phyloP scores from a whole-genome alignment of 345 rosid species.

The Dipteronia dyeriana region DNA sequence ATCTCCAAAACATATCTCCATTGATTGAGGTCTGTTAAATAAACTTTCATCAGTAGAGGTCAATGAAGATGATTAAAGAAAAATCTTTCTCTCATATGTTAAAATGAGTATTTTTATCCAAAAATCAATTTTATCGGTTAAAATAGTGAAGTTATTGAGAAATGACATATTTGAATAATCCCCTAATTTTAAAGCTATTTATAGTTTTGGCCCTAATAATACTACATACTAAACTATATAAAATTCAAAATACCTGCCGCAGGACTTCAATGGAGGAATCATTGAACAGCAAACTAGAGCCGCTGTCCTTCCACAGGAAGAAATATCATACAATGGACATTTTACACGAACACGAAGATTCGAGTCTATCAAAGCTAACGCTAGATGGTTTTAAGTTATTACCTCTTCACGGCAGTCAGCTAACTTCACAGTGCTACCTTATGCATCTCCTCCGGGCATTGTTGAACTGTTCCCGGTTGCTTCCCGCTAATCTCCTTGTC shows the following conservation, averaged over 20 bases:
- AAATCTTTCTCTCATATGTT: too few species aligned
- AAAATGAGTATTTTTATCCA: too few species aligned
- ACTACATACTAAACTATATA: background rate
- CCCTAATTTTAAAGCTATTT: too few species aligned
- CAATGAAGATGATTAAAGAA: too few species aligned
- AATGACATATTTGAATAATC: too few species aligned
- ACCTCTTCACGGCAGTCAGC: background rate
- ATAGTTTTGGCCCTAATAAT: too few species aligned
- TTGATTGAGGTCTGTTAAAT: too few species aligned
- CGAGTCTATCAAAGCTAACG: background rate
- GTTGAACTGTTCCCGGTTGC: conserved; percentile 18
- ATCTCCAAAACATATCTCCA: too few species aligned
- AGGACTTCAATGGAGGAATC: background rate
- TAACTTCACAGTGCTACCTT: conserved; percentile 16
- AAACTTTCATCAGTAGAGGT: too few species aligned
- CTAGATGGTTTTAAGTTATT: background rate
- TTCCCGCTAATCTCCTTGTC: conserved; percentile 33
- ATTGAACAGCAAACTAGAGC: background rate
- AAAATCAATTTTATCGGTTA: too few species aligned
- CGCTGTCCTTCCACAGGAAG: background rate
- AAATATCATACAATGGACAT: background rate
- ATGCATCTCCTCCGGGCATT: conserved; percentile 22
- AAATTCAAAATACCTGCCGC: background rate
- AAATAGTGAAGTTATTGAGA: too few species aligned
- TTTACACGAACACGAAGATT: background rate